Base-by-base conservation (phyloP, 2,329 filamentous ascomycete genomes). In the Diaporthe vaccinii region DNA sequence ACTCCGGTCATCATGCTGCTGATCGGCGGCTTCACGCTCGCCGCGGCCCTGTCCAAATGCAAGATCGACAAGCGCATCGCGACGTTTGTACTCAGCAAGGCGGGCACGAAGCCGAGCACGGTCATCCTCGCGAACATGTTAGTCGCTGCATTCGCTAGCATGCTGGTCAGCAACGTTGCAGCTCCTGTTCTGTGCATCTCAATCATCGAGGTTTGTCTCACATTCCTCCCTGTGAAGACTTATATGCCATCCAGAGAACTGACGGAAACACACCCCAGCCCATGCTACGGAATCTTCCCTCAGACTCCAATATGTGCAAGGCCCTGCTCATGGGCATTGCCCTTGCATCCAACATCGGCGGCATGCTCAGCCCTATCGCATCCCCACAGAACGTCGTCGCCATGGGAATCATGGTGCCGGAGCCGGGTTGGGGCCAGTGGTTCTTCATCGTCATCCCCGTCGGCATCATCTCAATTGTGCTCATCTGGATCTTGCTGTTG, bases 131-230 rank as follows among this genome's bases (percentile, higher is more conserved):
- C 96, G 72, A 98, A 96, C 85, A 99, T 99, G 97, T 96, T 98
- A 80, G 97, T 99, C 57, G 96, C 96, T 73, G 97, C 97, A 81
- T 97, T 99, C 83, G 93, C 97, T 12, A 98, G 95, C 80, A 99
- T 99, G 97, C 95, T 98, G 89, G 98, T 99, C 81, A 98, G 95
- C 85, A 99, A 99, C 79, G 97, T 99, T 39, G 97, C 97, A 1
- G 96, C 97, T 1, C 97, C 97, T 0, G 97, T 99, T 14, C 89
- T 99, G 51, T 99, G 97, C 87, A 98, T 97, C 84, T 98, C 95
- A 28, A 98, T 99, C 80, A 98, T 99, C 76, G 96, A 98, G 89
- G 93, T 94, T 84, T 79, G 88, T 65, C 15, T 12, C 53, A 34
- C 5, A 5, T 20, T 49, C 62, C 58, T 17, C 53, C 20, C 25